Evolutionary conservation across 305 asterid genomes (phyloP), one percentile per base, ranked within the genome.

Genomic region (Fraxinus floribunda): DNA sequence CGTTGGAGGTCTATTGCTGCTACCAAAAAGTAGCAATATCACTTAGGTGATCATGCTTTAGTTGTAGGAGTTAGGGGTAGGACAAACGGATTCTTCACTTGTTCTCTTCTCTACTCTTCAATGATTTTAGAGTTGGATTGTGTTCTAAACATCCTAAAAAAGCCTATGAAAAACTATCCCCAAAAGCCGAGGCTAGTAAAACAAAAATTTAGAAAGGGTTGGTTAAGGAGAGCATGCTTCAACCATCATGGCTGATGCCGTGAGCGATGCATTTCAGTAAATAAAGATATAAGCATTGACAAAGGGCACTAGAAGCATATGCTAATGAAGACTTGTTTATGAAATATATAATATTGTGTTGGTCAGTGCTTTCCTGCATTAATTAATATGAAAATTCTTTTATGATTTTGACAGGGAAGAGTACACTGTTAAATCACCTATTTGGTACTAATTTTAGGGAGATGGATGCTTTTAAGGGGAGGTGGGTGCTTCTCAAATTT

Each of bases 381-480:
- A 80, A 80, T 41, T 75, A 66, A 79, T 81, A 32, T 78, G 71
- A 68, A 24, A 9, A 32, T 16, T 36, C 32, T 36, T 78, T 22
- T 60, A 30, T 77, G 77, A 38, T 83, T 39, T 86, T 87, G 79
- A 87, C 96, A 95, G 98, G 99, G 86, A 95, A 95, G 90, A 95
- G 99, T 88, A 95, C 99, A 64, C 87, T 95, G 86, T 87, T 95
- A 88, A 95, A 95, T 90, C 79, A 95, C 82, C 90, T 95, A 80
- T 95, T 95, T 82, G 80, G 78, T 22, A 95, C 99, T 35, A 89
- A 92, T 86, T 96, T 96, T 83, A 89, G 91, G 86, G 99, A 96
- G 93, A 96, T 96, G 99, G 99, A 96, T 87, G 98, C 99, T 79
- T 93, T 87, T 75, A 91, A 89, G 87, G 99, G 98, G 88, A 94